Conservation (phyloP, 257 asterid genomes). For the Oldenlandia corymbosa region DNA sequence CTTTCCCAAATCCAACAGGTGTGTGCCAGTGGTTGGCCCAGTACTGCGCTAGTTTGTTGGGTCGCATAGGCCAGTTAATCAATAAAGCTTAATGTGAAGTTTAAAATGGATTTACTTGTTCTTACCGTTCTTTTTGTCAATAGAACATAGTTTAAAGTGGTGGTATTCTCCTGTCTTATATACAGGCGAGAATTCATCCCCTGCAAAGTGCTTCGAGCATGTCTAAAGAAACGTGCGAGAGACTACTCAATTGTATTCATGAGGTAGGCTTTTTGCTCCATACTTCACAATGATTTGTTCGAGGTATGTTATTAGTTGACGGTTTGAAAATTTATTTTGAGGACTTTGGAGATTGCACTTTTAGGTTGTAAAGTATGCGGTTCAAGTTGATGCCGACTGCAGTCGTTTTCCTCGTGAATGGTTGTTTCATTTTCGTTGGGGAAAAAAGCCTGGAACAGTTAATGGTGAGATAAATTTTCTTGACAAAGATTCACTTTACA, state of each 20-base stretch:
- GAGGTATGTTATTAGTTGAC: conserved; percentile 10
- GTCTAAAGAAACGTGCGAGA: conserved; percentile 58
- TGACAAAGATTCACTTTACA: conserved; percentile 55
- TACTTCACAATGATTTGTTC: conserved; percentile 1
- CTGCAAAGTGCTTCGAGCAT: conserved; percentile 70
- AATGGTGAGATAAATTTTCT: conserved; percentile 64
- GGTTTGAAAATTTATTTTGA: conserved; percentile 27
- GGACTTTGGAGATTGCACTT: conserved; percentile 48
- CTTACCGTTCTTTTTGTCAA: conserved; percentile 6
- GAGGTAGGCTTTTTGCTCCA: conserved; percentile 44
- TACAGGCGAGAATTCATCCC: conserved; percentile 91
- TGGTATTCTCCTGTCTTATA: conserved; percentile 16
- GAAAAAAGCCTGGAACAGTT: conserved; percentile 85
- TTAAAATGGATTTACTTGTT: not conserved
- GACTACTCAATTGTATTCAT: conserved; percentile 74
- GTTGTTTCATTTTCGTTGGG: conserved; percentile 99
- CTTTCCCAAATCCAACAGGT: too few species aligned
- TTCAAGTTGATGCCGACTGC: conserved; percentile 83
- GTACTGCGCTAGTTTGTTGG: not conserved
- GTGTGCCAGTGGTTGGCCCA: too few species aligned
- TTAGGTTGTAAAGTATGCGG: conserved; percentile 75
- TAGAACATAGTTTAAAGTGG: not conserved
- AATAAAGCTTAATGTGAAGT: not conserved
- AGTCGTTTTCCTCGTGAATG: conserved; percentile 80
- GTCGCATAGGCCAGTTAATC: not conserved